A percentile compares a stretch with the other conserved stretches of the same genome.
phyloP scores from a whole-genome alignment of 805 yeast species.

The Yamadazyma ubonensis region DNA sequence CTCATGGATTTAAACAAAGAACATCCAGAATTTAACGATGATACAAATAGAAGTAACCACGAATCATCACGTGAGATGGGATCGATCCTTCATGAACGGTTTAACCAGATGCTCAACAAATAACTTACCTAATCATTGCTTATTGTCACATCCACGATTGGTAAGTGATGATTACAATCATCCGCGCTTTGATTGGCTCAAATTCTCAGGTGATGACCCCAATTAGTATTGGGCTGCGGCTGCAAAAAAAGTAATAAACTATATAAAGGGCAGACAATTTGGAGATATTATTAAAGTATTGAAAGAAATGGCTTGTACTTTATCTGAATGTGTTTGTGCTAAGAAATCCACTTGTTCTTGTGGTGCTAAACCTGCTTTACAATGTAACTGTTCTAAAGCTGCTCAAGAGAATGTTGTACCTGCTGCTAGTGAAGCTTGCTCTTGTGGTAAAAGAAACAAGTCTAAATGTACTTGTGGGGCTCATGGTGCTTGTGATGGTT shows the following conservation, averaged over 20 bases:
- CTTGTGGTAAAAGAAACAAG: slow-evolving; percentile 58
- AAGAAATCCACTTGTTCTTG: slow-evolving; percentile 63
- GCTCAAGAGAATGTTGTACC: slow-evolving; percentile 50
- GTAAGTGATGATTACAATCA: slow-evolving; percentile 7
- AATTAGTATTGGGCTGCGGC: not conserved
- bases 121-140: not conserved
- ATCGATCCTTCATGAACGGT: slow-evolving; percentile 15
- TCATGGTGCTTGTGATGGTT: slow-evolving; percentile 32
- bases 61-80: slow-evolving; percentile 16
- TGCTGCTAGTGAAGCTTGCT: slow-evolving; percentile 45
- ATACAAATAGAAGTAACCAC: slow-evolving; percentile 6
- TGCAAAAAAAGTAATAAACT: slow-evolving; percentile 7
- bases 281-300: not conserved
- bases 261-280: slow-evolving; percentile 2
- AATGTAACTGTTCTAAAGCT: slow-evolving; percentile 56
- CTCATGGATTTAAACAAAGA: slow-evolving; percentile 11
- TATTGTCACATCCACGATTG: no score
- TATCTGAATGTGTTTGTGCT: slow-evolving; percentile 56
- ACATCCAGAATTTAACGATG: slow-evolving; percentile 9
- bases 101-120: slow-evolving; percentile 10
- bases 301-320: slow-evolving; percentile 31
- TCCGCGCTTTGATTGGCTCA: slow-evolving; percentile 8
- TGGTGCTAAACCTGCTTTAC: slow-evolving; percentile 57
- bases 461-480: slow-evolving; percentile 57
- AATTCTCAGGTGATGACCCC: not conserved